Evolutionary conservation across 2,329 filamentous ascomycete species (phyloP).

Genomic region (Trichoderma oligosporum): DNA sequence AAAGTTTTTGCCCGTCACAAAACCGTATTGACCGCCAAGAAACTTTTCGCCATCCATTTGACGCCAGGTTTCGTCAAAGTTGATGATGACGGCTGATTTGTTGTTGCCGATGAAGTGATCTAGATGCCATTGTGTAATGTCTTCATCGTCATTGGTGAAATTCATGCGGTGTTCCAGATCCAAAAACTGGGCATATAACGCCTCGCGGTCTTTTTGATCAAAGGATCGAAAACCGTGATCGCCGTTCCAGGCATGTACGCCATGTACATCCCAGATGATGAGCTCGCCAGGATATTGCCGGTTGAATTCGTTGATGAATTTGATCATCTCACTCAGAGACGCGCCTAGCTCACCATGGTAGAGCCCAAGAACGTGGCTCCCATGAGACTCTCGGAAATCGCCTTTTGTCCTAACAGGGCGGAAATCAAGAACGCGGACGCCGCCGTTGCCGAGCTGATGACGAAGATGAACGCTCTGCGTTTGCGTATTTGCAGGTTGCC

Average conservation of each 20-base stretch:
- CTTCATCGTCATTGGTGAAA: constrained; percentile 23
- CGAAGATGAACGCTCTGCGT: constrained; percentile 25
- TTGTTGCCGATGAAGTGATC: constrained; percentile 27
- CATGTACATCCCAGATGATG: constrained; percentile 33
- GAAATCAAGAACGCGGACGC: constrained; percentile 32
- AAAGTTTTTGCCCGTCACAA: constrained; percentile 27
- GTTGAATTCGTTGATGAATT: constrained; percentile 31
- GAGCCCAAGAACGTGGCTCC: constrained; percentile 7
- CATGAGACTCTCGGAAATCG: constrained; percentile 25
- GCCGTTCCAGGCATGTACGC: background rate
- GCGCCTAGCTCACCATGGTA: constrained; percentile 30
- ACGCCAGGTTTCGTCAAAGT: constrained; percentile 27
- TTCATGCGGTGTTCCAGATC: constrained; percentile 24
- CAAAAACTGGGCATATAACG: constrained; percentile 26
- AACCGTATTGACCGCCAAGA: constrained; percentile 29
- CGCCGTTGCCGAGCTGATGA: constrained; percentile 29
- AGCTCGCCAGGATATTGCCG: constrained; percentile 31
- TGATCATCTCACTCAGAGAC: constrained; percentile 28
- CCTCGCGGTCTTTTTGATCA: constrained; percentile 1
- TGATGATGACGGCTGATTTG: constrained; percentile 30
- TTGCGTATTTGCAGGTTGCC: constrained; percentile 23
- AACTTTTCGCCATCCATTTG: constrained; percentile 18
- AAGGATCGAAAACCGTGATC: background rate
- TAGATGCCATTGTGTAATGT: constrained; percentile 29
- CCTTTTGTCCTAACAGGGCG: constrained; percentile 22